Conservation (phyloP, 2,329 filamentous ascomycete genomes). For the Trichoderma endophyticum region DNA sequence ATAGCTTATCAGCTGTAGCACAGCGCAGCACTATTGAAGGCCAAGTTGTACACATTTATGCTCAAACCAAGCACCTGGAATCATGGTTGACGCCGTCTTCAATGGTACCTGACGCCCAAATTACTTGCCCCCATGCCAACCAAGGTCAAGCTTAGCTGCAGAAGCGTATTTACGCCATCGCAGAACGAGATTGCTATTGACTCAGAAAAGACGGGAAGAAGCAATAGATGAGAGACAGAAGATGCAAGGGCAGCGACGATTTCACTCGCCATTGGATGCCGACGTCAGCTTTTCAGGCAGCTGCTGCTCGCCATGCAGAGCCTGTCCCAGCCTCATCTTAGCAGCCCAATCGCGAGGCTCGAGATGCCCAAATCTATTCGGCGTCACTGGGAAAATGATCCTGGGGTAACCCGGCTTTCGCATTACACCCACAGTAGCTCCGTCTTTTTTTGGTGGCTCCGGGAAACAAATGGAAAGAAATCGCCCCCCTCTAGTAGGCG, state of each 20-base stretch:
- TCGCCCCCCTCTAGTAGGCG: background rate
- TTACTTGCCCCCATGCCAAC: background rate
- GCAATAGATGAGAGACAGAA: background rate
- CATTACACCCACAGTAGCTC: background rate
- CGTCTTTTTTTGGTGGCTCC: background rate
- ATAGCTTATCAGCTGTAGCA: background rate
- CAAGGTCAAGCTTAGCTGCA: background rate
- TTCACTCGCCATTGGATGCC: background rate
- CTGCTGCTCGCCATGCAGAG: background rate
- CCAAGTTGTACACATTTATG: background rate
- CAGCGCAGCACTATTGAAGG: background rate
- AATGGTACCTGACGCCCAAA: background rate
- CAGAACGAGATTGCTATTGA: background rate
- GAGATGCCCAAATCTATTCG: background rate
- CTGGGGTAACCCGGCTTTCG: background rate
- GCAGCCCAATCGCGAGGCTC: background rate
- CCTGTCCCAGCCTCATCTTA: background rate
- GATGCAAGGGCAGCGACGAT: background rate
- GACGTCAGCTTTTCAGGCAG: conserved; percentile 6
- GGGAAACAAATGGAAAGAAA: background rate
- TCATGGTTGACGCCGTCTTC: background rate
- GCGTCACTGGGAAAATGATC: background rate
- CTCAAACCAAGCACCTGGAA: background rate
- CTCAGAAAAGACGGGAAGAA: background rate
- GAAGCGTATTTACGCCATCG: background rate